Evolutionary conservation across 2,329 filamentous ascomycete species (phyloP).

Genomic region (Drechslerella dactyloides): DNA sequence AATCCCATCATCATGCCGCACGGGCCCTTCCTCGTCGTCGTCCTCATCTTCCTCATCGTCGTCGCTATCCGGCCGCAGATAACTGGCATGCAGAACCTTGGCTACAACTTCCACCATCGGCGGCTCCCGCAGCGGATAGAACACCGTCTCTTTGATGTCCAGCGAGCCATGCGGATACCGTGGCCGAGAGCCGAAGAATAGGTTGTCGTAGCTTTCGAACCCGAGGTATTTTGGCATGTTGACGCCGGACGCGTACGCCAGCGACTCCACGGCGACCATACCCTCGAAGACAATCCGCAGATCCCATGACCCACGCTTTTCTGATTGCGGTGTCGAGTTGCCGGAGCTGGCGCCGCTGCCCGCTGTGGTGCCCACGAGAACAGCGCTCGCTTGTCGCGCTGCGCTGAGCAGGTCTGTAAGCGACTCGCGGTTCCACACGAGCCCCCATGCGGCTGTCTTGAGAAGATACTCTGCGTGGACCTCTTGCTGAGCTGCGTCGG

Average conservation of each 20-base stretch:
- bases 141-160: slow-evolving; percentile 48
- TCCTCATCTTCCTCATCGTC: slow-evolving; percentile 45
- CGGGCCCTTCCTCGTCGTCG: slow-evolving; percentile 31
- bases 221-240: slow-evolving; percentile 45
- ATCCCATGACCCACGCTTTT: slow-evolving; percentile 39
- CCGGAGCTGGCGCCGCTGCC: background rate
- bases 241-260: slow-evolving; percentile 35
- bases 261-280: slow-evolving; percentile 44
- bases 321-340: slow-evolving; percentile 1
- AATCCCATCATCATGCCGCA: slow-evolving; percentile 42
- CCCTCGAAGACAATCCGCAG: slow-evolving; percentile 45
- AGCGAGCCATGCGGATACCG: slow-evolving; percentile 42
- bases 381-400: slow-evolving; percentile 32
- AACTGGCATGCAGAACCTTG: slow-evolving; percentile 41
- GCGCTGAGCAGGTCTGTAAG: slow-evolving; percentile 31
- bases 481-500: slow-evolving; percentile 40
- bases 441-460: slow-evolving; percentile 46
- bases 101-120: slow-evolving; percentile 44
- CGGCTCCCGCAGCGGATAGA: slow-evolving; percentile 45
- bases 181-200: slow-evolving; percentile 43
- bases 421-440: slow-evolving; percentile 46
- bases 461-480: slow-evolving; percentile 47
- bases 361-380: slow-evolving; percentile 20
- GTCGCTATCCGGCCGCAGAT: slow-evolving; percentile 26
- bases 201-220: slow-evolving; percentile 47